A percentile compares a stretch with the other conserved stretches of the same genome.
These are phyloP conservation scores for Athelia psychrophila DNA, from an alignment of 1,284 basidiomycete species.

Conservation along the genomic window DNA sequence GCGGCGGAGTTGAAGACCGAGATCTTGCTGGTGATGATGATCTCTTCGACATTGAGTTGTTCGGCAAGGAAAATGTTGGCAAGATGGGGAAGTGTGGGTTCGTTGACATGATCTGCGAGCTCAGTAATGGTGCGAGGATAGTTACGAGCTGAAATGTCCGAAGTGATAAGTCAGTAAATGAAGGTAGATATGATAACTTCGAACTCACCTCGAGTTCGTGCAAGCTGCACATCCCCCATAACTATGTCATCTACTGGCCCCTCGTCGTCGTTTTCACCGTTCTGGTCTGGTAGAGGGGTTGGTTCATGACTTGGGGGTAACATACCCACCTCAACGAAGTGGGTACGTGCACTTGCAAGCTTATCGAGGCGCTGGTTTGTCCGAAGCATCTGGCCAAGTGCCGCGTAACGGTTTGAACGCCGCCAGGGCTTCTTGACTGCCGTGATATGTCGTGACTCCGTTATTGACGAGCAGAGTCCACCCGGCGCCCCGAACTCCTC, in stretches of 20 bases:
- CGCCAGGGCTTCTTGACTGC: slow-evolving; percentile 10
- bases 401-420: background rate
- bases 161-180: background rate
- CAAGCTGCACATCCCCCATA: background rate
- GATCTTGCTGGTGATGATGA: slow-evolving; percentile 7
- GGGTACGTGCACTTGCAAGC: slow-evolving; percentile 1
- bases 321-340: slow-evolving; percentile 1
- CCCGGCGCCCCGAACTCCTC: slow-evolving; percentile 6
- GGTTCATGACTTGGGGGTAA: background rate
- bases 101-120: background rate
- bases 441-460: slow-evolving; percentile 8
- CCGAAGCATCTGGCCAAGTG: slow-evolving; percentile 3
- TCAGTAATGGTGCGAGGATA: background rate
- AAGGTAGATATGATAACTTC: background rate
- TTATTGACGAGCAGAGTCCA: slow-evolving; percentile 10
- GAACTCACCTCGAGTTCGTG: background rate
- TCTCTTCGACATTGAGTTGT: slow-evolving; percentile 3
- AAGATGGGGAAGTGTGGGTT: slow-evolving; percentile 1
- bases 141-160: background rate
- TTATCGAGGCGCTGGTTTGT: slow-evolving; percentile 5
- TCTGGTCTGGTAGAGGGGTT: background rate
- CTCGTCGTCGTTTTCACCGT: background rate
- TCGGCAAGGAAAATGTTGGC: background rate
- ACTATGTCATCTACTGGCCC: background rate
- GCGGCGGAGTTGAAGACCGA: slow-evolving; percentile 17